These are phyloP conservation scores for Cutaneotrichosporon mucoides DNA, from an alignment of 1,284 basidiomycete genomes.

Conservation along the genomic window DNA sequence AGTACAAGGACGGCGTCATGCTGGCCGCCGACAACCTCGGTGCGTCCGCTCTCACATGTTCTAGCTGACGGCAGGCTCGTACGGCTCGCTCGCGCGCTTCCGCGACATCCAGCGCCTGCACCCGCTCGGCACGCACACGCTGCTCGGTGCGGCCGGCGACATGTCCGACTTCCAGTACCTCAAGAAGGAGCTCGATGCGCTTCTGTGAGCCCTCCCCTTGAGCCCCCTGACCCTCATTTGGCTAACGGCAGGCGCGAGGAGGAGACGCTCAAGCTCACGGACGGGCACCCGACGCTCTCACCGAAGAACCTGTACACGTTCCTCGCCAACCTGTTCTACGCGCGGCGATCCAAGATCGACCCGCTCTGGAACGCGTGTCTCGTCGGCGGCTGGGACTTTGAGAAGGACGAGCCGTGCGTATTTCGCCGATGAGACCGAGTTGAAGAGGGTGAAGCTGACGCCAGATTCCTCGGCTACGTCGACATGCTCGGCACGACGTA, in stretches of 20 bases:
- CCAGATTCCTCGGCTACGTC: slow-evolving; percentile 86
- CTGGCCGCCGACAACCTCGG: slow-evolving; percentile 98
- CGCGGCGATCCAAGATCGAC: slow-evolving; percentile 78
- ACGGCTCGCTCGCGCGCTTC: slow-evolving; percentile 95
- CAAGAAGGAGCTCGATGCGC: slow-evolving; percentile 57
- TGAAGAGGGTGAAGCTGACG: neutral
- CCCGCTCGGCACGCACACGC: slow-evolving; percentile 71
- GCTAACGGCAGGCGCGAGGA: slow-evolving; percentile 60
- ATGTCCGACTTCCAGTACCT: slow-evolving; percentile 98
- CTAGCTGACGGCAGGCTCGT: slow-evolving; percentile 66
- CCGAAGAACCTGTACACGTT: slow-evolving; percentile 92
- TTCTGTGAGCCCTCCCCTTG: slow-evolving; percentile 34
- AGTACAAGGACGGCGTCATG: slow-evolving; percentile 96
- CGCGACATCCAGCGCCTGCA: slow-evolving; percentile 89
- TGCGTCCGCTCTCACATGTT: slow-evolving; percentile 40
- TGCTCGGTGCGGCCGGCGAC: slow-evolving; percentile 90
- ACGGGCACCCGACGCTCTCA: slow-evolving; percentile 73
- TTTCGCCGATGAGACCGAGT: too few species aligned
- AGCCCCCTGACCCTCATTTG: neutral
- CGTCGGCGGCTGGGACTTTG: slow-evolving; percentile 79
- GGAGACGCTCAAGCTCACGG: slow-evolving; percentile 57
- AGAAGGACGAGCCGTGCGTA: slow-evolving; percentile 63
- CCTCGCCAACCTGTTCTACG: slow-evolving; percentile 87
- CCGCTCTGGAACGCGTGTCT: slow-evolving; percentile 95
- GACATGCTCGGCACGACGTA: slow-evolving; percentile 98